Base-by-base conservation (phyloP, 2,329 filamentous ascomycete species). In the Claviceps quebecensis region DNA sequence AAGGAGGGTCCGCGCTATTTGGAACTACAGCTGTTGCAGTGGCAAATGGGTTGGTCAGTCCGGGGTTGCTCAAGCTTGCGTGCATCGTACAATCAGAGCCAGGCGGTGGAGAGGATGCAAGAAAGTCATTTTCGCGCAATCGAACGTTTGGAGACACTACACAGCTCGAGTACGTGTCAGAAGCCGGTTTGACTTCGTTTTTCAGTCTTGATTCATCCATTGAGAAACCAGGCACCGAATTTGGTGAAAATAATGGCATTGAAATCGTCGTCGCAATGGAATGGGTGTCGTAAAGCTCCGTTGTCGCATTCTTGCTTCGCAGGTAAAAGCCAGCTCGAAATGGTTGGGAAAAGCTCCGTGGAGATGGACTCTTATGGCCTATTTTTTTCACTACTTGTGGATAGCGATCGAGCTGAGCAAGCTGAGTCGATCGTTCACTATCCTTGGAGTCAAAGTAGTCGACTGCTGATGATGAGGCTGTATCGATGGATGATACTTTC, bases 341-440 rank as follows among this genome's bases (percentile, higher is more conserved):
- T 0, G 90, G 88, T 8, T 88, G 75, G 3, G 90, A 95, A 64
- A 95, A 95, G 36, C 87, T 95, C 62, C 81, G 83, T 1, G 85
- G 78, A 0, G 86, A 83, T 1, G 80, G 78, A 47, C 78, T 78
- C 55, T 84, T 78, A 38, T 81, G 72, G 50, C 82, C 77, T 46
- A 77, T 81, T 45, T 80, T 87, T 29, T 80, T 87, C 34, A 91
- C 74, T 4, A 95, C 87, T 59, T 81, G 82, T 8, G 90, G 90
- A 49, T 95, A 95, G 16, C 90, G 80, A 8, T 89, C 90, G 46
- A 95, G 82, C 58, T 91, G 87, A 29, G 83, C 80, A 17, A 95
- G 71, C 52, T 89, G 77, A 61, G 80, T 86, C 6, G 62, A 65
- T 29, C 61, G 57, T 41, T 19, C 11, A 55, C 57, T 26, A 54